A percentile compares a stretch with the other conserved stretches of the same genome.
Conservation (phyloP, 116 monocot species). For the Dioscorea cayenensis region DNA sequence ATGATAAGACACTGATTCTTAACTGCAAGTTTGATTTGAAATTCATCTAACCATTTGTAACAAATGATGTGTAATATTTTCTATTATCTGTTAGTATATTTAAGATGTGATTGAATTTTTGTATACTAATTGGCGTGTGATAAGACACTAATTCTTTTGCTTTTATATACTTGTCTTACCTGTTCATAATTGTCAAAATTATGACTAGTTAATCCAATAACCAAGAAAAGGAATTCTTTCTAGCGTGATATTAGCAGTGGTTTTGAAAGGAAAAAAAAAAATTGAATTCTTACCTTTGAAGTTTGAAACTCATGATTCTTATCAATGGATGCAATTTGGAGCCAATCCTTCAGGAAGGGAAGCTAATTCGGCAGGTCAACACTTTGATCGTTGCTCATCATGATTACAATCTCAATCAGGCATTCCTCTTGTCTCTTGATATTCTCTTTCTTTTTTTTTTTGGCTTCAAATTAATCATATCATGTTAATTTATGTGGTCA, state of each 20-base stretch:
- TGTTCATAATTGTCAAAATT: too few relatives aligned
- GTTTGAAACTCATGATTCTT: not conserved
- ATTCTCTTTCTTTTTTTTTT: not conserved
- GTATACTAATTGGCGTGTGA: too few relatives aligned
- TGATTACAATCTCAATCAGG: slow-evolving; percentile 63
- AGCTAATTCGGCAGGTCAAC: slow-evolving; percentile 75
- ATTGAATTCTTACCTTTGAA: not conserved
- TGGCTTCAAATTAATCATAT: not conserved
- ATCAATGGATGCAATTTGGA: slow-evolving; percentile 50
- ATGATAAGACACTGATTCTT: too few relatives aligned
- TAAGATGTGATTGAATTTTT: too few relatives aligned
- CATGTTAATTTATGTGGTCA: not conserved
- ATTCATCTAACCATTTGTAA: not conserved
- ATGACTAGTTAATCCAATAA: too few relatives aligned
- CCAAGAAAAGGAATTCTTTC: too few relatives aligned
- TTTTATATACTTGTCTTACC: too few relatives aligned
- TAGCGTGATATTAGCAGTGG: too few relatives aligned
- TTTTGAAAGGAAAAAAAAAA: not conserved
- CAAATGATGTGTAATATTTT: too few relatives aligned
- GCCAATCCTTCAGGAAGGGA: slow-evolving; percentile 61
- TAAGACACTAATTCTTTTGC: too few relatives aligned
- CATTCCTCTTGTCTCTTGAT: slow-evolving; percentile 1
- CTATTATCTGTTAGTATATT: not conserved
- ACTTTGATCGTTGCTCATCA: slow-evolving; percentile 78
- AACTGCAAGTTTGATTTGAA: not conserved